These are phyloP conservation scores for Madurella fahalii DNA, from an alignment of 2,329 filamentous ascomycete species.

Conservation along the genomic window DNA sequence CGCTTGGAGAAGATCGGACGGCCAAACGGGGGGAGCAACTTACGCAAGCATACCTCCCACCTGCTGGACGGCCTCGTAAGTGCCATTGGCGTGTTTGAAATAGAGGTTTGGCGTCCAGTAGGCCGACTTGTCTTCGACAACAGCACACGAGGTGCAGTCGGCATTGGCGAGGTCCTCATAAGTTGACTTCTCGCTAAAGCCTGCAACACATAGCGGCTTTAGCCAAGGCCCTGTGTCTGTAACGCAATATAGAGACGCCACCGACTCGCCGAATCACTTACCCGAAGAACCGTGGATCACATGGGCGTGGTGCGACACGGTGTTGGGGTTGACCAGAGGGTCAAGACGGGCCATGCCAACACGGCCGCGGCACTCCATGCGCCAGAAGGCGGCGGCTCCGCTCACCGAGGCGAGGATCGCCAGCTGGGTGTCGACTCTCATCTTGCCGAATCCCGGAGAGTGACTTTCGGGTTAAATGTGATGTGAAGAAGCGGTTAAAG, in stretches of 20 bases:
- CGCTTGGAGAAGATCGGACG: neutral
- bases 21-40: conserved; percentile 36
- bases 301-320: conserved; percentile 64
- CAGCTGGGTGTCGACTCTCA: conserved; percentile 20
- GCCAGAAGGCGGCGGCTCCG: conserved; percentile 70
- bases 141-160: conserved; percentile 75
- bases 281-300: conserved; percentile 70
- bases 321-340: conserved; percentile 64
- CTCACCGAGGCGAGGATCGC: conserved; percentile 40
- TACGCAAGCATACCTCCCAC: conserved; percentile 82
- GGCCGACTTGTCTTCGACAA: conserved; percentile 77
- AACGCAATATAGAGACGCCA: too few relatives aligned
- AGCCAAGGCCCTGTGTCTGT: neutral
- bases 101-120: conserved; percentile 83
- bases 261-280: conserved; percentile 42
- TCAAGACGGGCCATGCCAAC: conserved; percentile 70
- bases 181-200: conserved; percentile 56
- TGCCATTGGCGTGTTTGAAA: conserved; percentile 66
- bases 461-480: conserved; percentile 5
- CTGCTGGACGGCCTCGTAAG: conserved; percentile 65
- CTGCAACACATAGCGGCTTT: conserved; percentile 41
- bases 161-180: conserved; percentile 55
- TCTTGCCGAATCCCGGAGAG: conserved; percentile 15
- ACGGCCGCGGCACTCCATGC: conserved; percentile 75
- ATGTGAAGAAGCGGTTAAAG: neutral